phyloP scores from a whole-genome alignment of 805 yeast genomes.

The Millerago galiae region DNA sequence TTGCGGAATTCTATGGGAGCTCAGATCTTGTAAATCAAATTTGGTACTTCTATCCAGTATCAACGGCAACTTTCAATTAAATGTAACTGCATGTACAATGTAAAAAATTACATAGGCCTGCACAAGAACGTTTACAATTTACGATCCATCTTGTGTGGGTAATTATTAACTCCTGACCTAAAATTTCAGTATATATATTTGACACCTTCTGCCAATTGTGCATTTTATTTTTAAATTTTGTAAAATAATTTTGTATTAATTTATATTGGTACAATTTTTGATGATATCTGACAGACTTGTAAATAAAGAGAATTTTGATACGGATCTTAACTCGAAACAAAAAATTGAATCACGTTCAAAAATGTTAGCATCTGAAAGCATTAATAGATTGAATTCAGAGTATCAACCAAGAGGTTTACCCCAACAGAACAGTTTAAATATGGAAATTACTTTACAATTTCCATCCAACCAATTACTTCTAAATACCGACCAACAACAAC shows the following conservation, averaged over 20 bases:
- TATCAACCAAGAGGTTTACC: constrained; percentile 2
- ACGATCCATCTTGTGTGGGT: background rate
- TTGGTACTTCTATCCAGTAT: background rate
- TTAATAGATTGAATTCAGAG: background rate
- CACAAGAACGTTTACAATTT: background rate
- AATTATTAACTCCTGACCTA: too few relatives aligned
- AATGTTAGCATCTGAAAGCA: background rate
- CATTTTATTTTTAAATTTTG: too few relatives aligned
- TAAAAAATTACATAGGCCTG: background rate
- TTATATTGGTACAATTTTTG: background rate
- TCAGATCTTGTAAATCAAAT: too few relatives aligned
- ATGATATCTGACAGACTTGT: background rate
- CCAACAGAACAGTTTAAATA: background rate
- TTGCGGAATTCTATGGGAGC: too few relatives aligned
- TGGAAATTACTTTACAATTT: constrained; percentile 5
- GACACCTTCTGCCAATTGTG: background rate
- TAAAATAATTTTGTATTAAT: too few relatives aligned
- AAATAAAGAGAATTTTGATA: background rate
- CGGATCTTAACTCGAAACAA: too few relatives aligned
- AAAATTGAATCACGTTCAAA: background rate
- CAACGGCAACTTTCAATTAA: background rate
- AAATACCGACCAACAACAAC: constrained; percentile 3
- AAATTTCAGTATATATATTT: too few relatives aligned
- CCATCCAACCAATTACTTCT: constrained; percentile 4
- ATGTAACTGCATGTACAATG: background rate